Evolutionary conservation across 2,329 filamentous ascomycete species (phyloP), one percentile per base, ranked within the genome.

Genomic region (Cyclaneusma minus): DNA sequence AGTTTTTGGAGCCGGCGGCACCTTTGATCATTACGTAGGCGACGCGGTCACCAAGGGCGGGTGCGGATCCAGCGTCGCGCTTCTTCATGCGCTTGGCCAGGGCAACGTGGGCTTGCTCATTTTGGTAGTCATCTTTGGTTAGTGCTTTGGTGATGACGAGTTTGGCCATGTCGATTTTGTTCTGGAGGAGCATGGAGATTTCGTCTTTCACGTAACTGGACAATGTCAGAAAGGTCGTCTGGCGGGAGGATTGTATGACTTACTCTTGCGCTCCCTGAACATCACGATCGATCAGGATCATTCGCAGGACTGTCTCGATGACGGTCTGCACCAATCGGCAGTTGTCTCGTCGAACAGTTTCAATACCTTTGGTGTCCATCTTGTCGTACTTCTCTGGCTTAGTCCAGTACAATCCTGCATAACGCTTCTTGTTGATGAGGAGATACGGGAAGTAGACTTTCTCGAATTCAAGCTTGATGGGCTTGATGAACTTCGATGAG

Each of bases 361-460:
- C 89, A 39, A 98, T 95, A 63, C 89, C 89, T 52, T 98, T 98
- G 33, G 83, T 95, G 53, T 98, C 89, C 91, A 98, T 98, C 62
- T 95, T 98, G 65, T 98, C 91, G 51, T 79, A 89, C 53, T 93
- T 94, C 21, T 87, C 69, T 1, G 87, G 71, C 38, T 79, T 89
- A 4, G 89, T 98, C 85, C 85, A 98, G 56, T 83, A 95, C 16
- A 98, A 56, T n/a, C 89, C 89, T 6, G 89, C 89, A 45, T 98
- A 98, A 36, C 89, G 79, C 62, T 98, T 98, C 63, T 98, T 98
- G 71, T 98, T 98, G 71, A 98, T 98, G 27, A 98, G 65, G 17
- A 98, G 64, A 48, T 98, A 98, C 1, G 89, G 89, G 49, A 80
- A 98, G 55, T 98, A 98, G 1, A 98, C 87, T 55, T 98, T 98